These are phyloP conservation scores for Lodderomyces orthopsilosis DNA, from an alignment of 1,139 yeast species.

Conservation along the genomic window DNA sequence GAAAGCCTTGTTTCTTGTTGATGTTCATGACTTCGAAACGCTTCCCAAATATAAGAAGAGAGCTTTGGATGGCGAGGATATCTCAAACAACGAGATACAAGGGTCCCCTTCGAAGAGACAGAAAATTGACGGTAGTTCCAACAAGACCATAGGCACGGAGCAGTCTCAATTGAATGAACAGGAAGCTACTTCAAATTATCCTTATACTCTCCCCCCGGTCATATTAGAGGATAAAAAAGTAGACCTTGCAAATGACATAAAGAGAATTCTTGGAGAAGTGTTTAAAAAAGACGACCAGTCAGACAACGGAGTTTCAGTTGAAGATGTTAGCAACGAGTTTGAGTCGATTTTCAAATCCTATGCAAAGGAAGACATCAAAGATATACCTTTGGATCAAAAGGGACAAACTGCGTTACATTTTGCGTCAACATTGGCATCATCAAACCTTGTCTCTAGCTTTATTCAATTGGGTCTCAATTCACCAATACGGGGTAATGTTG, in stretches of 20 bases:
- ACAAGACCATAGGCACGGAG: not conserved
- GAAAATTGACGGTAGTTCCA: conserved; percentile 9
- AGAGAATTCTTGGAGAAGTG: conserved; percentile 47
- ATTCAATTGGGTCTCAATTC: conserved; percentile 36
- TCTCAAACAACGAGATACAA: conserved; percentile 11
- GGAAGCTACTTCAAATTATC: conserved; percentile 32
- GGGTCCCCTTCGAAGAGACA: conserved; percentile 39
- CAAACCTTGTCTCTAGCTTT: conserved; percentile 35
- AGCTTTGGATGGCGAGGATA: conserved; percentile 15
- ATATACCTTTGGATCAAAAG: conserved; percentile 39
- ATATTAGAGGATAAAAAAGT: conserved; percentile 28
- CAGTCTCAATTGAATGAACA: not conserved
- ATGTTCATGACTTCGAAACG: conserved; percentile 45
- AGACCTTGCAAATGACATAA: conserved; percentile 48
- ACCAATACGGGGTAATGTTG: conserved; percentile 40
- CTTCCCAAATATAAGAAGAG: conserved; percentile 30
- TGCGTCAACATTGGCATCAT: conserved; percentile 44
- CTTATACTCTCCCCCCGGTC: conserved; percentile 56
- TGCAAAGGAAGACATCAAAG: conserved; percentile 19
- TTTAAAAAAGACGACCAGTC: conserved; percentile 39
- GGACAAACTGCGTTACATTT: conserved; percentile 49
- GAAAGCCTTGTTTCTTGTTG: conserved; percentile 40
- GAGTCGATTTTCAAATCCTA: conserved; percentile 18
- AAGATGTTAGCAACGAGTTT: conserved; percentile 30
- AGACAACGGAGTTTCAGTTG: conserved; percentile 26